Conservation (phyloP, 306 rosid species). For the Hylodesmum podocarpum region DNA sequence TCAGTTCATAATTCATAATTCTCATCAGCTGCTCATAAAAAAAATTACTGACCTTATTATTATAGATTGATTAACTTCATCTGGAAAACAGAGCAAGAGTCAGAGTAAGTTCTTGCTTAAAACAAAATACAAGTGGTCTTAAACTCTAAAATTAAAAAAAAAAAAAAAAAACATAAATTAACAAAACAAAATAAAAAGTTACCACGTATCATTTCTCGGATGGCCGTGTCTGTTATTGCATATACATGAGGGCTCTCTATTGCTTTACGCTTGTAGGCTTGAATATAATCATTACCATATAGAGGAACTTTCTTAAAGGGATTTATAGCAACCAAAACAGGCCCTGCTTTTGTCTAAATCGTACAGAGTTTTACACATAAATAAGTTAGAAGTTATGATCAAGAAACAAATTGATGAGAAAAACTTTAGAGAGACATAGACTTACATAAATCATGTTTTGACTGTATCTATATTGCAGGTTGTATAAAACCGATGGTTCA, state of each 20-base stretch:
- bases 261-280: slow-evolving; percentile 74
- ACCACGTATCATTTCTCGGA: slow-evolving; percentile 93
- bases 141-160: slow-evolving; percentile 24
- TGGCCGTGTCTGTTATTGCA: slow-evolving; percentile 92
- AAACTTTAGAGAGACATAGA: slow-evolving; percentile 13
- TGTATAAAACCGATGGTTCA: slow-evolving; percentile 85
- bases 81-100: slow-evolving; percentile 49
- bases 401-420: not conserved
- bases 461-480: slow-evolving; percentile 87
- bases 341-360: slow-evolving; percentile 89
- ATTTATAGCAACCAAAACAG: slow-evolving; percentile 94
- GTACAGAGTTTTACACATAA: slow-evolving; percentile 26
- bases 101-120: slow-evolving; percentile 30
- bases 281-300: slow-evolving; percentile 78
- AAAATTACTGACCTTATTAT: slow-evolving; percentile 71
- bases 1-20: not conserved
- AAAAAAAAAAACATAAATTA: not conserved
- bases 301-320: slow-evolving; percentile 89
- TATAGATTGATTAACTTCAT: slow-evolving; percentile 94
- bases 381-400: not conserved
- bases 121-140: slow-evolving; percentile 18
- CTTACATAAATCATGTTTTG: slow-evolving; percentile 86
- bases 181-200: not conserved
- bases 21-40: not conserved
- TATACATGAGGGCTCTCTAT: slow-evolving; percentile 87